Base-by-base conservation (phyloP, 148 eudicot genomes). In the Cornus florida region DNA sequence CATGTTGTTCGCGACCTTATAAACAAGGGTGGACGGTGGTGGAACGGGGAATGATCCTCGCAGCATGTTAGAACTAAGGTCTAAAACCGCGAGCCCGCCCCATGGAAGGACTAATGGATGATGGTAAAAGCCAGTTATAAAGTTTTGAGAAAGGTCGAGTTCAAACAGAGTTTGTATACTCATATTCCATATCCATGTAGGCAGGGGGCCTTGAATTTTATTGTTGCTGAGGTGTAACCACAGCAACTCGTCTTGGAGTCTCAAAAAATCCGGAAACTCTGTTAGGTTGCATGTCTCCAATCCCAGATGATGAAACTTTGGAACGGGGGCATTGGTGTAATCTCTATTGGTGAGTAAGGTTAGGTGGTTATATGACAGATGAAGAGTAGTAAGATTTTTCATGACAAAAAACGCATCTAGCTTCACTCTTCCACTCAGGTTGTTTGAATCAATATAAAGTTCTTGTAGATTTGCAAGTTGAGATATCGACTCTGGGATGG, bases 161-260 rank as follows among this genome's bases (percentile, higher is more conserved):
- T 22, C 20, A 20, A 24, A 11, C 14, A 73, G 5, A 14, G 74
- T 82, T 31, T 73, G 33, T 79, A 4, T 56, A 68, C 77, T 67
- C 31, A 20, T n/a, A 12, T 77, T 77, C 74, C 57, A 65, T 10
- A 79, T 16, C 82, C 85, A 79, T 16, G 41, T 32, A 0, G 82
- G 82, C 56, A 79, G n/a, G 17, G 5, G 68, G 1, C 89, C 89
- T 10, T 56, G 73, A 6, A 88, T 62, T n/a, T 65, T 23, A 24
- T 86, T 86, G 2, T 5, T 17, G 1, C 24, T 53, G 28, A 86
- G 72, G n/a, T 20, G 1, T 0, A 86, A 67, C 0, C 6, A 0
- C 65, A 60, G 10, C n/a, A 88, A 17, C 65, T 75, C 32, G 22
- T 74, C 76, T 31, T 70, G 82, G 43, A 50, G 70, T 11, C 14